phyloP scores from a whole-genome alignment of 2,329 filamentous ascomycete species.

The Colletotrichum ledebouriae region DNA sequence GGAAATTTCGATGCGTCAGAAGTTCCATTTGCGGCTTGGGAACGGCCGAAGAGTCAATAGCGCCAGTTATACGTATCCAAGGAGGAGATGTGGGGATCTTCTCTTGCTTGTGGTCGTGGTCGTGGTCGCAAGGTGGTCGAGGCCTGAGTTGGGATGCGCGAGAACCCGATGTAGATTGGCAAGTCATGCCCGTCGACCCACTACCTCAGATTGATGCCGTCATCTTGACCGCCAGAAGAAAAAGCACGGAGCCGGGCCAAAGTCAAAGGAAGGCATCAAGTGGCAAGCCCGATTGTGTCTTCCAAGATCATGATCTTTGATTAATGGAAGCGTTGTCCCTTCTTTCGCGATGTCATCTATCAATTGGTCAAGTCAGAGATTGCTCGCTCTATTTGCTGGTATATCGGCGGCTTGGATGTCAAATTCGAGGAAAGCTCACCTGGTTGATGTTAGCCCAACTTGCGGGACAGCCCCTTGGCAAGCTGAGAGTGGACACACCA shows the following conservation, averaged over 20 bases:
- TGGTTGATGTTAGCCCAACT: background rate
- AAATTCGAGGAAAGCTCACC: slow-evolving; percentile 3
- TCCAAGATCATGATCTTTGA: too few relatives aligned
- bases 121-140: background rate
- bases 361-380: background rate
- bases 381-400: slow-evolving; percentile 8
- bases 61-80: slow-evolving; percentile 20
- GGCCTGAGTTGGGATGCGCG: background rate
- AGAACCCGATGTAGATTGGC: too few relatives aligned
- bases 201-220: background rate
- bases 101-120: background rate
- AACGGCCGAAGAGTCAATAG: slow-evolving; percentile 14
- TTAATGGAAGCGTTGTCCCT: too few relatives aligned
- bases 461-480: slow-evolving; percentile 22
- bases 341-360: too few relatives aligned
- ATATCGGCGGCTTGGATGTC: background rate
- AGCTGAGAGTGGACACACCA: slow-evolving; percentile 25
- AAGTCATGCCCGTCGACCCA: too few relatives aligned
- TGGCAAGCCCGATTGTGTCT: too few relatives aligned
- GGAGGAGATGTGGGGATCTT: background rate
- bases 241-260: too few relatives aligned
- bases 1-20: background rate
- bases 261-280: too few relatives aligned
- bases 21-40: background rate
- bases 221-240: too few relatives aligned